Evolutionary conservation across 169 alveolate species (phyloP).

Genomic region (Babesia gibsoni): DNA sequence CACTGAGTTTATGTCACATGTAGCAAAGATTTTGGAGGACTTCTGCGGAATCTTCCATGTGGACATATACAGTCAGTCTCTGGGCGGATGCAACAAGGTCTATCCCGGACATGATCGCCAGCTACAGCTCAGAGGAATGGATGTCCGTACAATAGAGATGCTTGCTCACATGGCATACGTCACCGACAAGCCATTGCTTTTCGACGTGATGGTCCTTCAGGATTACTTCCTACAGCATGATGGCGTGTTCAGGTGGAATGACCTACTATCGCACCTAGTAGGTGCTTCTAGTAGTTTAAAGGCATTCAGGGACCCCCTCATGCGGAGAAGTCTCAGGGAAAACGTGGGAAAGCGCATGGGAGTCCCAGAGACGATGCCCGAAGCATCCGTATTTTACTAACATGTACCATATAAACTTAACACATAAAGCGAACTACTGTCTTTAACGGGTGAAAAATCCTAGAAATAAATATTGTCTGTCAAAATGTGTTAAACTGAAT

Average conservation of each 20-base stretch:
- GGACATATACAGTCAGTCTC: constrained; percentile 19
- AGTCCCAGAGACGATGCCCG: background rate
- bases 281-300: background rate
- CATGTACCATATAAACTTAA: background rate
- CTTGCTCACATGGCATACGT: constrained; percentile 57
- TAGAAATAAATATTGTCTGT: no score
- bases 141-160: constrained; percentile 15
- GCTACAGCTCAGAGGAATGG: constrained; percentile 4
- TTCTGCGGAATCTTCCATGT: constrained; percentile 37
- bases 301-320: constrained; percentile 11
- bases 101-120: constrained; percentile 32
- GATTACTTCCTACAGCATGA: constrained; percentile 16
- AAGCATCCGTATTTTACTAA: background rate
- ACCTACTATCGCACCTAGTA: constrained; percentile 8
- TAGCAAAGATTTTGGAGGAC: constrained; percentile 24
- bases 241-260: constrained; percentile 46
- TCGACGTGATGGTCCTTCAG: constrained; percentile 59
- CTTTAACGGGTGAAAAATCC: no score
- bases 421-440: background rate
- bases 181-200: constrained; percentile 38
- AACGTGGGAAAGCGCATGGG: constrained; percentile 10
- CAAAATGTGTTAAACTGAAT: no score
- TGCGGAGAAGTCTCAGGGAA: constrained; percentile 17
- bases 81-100: background rate
- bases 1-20: constrained; percentile 21